Percentiles rank a stretch among this genome's conserved stretches.
Conservation (phyloP, 2,329 filamentous ascomycete genomes). For the Trichoderma pleuroti region DNA sequence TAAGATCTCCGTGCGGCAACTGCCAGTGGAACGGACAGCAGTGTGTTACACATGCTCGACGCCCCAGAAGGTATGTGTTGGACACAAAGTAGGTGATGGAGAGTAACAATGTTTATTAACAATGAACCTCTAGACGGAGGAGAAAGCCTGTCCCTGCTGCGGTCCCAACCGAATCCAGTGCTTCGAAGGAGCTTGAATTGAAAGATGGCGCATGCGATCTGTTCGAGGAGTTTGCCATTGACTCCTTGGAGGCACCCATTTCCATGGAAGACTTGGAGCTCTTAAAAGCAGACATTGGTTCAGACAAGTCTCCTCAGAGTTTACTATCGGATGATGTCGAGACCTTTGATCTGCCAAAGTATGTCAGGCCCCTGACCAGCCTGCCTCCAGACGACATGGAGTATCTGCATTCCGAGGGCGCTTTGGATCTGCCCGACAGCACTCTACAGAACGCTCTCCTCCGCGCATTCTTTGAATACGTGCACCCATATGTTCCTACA, state of each 20-base stretch:
- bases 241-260: background rate
- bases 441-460: constrained; percentile 1
- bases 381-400: constrained; percentile 12
- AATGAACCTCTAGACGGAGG: background rate
- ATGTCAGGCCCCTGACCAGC: constrained; percentile 6
- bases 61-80: background rate
- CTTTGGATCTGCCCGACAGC: background rate
- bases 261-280: constrained; percentile 8
- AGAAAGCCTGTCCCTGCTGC: background rate
- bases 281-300: background rate
- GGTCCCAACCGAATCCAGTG: background rate
- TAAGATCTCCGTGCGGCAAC: constrained; percentile 11
- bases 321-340: background rate
- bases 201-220: background rate
- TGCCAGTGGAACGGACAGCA: constrained; percentile 14
- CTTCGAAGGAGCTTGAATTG: background rate
- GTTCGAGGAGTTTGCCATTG: background rate
- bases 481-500: constrained; percentile 7
- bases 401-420: background rate
- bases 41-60: constrained; percentile 13
- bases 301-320: background rate
- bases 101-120: background rate
- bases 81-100: background rate
- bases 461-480: constrained; percentile 5
- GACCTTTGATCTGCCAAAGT: background rate